Percentiles rank a stretch among this genome's conserved stretches.
phyloP scores from a whole-genome alignment of 2,329 filamentous ascomycete genomes.

The Dactylellina cionopaga region DNA sequence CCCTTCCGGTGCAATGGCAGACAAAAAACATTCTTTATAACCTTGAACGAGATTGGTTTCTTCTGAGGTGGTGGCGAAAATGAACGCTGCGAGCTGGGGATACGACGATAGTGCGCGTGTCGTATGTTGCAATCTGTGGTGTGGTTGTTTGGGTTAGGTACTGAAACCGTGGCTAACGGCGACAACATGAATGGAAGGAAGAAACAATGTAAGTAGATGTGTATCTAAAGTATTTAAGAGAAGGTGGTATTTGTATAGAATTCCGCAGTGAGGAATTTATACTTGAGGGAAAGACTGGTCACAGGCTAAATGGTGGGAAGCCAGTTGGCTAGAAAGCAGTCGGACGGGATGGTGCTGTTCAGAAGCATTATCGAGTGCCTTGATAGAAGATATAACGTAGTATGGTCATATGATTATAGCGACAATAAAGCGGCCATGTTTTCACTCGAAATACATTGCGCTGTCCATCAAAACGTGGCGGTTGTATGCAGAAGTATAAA shows the following conservation, averaged over 20 bases:
- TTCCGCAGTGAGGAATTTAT: too few relatives aligned
- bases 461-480: too few relatives aligned
- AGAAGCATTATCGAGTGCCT: background rate
- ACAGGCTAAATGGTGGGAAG: too few relatives aligned
- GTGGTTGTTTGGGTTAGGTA: background rate
- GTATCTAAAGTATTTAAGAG: background rate
- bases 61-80: conserved; percentile 21
- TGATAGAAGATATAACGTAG: background rate
- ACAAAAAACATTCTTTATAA: conserved; percentile 26
- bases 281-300: conserved; percentile 3
- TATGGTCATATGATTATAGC: background rate
- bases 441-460: background rate
- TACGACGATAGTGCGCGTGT: conserved; percentile 21
- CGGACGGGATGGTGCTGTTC: background rate
- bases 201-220: background rate
- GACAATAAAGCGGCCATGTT: background rate
- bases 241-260: background rate
- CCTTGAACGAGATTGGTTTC: conserved; percentile 19
- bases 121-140: conserved; percentile 4
- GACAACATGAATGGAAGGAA: conserved; percentile 3
- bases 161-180: background rate
- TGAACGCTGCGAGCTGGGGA: conserved; percentile 33
- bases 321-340: background rate
- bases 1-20: conserved; percentile 12
- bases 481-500: too few relatives aligned